A percentile compares a stretch with the other conserved stretches of the same genome.
These are phyloP conservation scores for Filobasidium uniguttulatum DNA, from an alignment of 1,284 basidiomycete genomes.

Conservation along the genomic window DNA sequence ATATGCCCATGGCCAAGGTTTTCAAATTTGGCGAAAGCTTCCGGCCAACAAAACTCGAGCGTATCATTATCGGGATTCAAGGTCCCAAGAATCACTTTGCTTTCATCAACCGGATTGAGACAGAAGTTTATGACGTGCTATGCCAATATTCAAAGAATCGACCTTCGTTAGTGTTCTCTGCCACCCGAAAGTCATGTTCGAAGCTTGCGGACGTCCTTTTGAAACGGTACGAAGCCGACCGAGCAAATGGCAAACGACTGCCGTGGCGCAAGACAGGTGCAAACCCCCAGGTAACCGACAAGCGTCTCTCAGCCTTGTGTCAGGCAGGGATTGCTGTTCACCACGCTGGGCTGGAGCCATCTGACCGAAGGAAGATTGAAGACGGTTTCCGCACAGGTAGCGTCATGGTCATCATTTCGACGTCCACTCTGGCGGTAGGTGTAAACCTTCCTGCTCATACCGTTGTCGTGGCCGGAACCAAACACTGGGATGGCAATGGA, in stretches of 20 bases:
- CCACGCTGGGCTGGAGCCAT: constrained; percentile 41
- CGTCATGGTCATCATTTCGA: constrained; percentile 34
- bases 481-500: constrained; percentile 23
- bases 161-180: constrained; percentile 70
- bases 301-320: constrained; percentile 22
- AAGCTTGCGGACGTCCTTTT: constrained; percentile 57
- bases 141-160: constrained; percentile 57
- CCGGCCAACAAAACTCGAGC: constrained; percentile 66
- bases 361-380: constrained; percentile 39
- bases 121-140: constrained; percentile 55
- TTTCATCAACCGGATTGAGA: constrained; percentile 60
- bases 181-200: constrained; percentile 55
- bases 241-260: constrained; percentile 42
- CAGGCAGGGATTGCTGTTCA: constrained; percentile 40
- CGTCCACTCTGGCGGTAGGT: constrained; percentile 42
- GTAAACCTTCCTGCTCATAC: constrained; percentile 41
- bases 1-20: constrained; percentile 47
- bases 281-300: too few species aligned
- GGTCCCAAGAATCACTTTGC: constrained; percentile 59
- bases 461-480: constrained; percentile 37
- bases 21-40: constrained; percentile 86
- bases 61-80: constrained; percentile 52
- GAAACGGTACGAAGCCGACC: constrained; percentile 52
- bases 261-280: constrained; percentile 46
- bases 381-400: constrained; percentile 34